These are phyloP conservation scores for Oenanthe sinensis DNA, from an alignment of 129 eudicot species.

Conservation along the genomic window DNA sequence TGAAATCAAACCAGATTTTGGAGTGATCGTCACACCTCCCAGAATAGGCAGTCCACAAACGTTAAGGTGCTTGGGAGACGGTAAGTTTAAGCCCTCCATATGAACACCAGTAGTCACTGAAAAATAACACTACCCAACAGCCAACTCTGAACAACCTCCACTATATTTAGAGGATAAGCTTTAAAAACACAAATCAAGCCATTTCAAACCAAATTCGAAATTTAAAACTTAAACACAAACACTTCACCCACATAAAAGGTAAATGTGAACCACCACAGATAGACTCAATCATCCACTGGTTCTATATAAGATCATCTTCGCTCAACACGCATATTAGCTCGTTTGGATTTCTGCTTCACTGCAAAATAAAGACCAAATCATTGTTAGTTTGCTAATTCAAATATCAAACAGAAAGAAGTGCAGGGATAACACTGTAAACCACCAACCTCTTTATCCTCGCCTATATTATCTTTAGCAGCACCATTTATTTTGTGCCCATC, in stretches of 20 bases:
- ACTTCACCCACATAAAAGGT: conserved; percentile 1
- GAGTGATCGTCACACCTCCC: too few species aligned
- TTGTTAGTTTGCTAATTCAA: background rate
- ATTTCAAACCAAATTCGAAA: background rate
- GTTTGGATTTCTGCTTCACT: conserved; percentile 23
- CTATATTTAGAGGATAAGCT: background rate
- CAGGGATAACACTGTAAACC: background rate
- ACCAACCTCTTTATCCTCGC: conserved; percentile 9
- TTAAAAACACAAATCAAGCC: conserved; percentile 11
- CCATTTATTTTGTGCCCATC: conserved; percentile 11
- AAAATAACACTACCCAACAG: conserved; percentile 28
- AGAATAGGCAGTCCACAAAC: too few species aligned
- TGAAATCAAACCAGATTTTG: too few species aligned
- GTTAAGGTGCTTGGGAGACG: background rate
- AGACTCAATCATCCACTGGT: background rate
- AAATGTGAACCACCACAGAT: background rate
- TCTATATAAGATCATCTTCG: background rate
- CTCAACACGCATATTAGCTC: background rate
- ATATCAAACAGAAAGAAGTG: background rate
- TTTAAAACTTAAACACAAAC: background rate
- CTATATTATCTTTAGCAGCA: conserved; percentile 1
- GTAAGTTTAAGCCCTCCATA: conserved; percentile 1
- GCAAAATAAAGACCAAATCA: conserved; percentile 4
- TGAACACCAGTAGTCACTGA: conserved; percentile 24
- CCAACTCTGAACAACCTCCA: conserved; percentile 3